These are phyloP conservation scores for Tranzscheliella williamsii DNA, from an alignment of 1,284 basidiomycete species.

Conservation along the genomic window DNA sequence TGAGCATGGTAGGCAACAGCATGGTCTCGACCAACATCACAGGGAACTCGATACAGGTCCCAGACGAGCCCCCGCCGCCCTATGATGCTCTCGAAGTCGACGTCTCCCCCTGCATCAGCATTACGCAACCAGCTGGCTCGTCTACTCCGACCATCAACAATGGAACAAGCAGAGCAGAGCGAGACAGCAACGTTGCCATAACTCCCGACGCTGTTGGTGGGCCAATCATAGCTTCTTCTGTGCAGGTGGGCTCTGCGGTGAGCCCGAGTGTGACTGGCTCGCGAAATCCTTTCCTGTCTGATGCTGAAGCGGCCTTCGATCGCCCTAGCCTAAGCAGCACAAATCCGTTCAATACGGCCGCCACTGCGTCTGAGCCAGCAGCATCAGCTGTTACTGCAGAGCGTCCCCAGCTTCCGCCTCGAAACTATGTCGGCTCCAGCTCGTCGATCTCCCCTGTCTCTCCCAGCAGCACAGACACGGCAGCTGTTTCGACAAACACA, in stretches of 20 bases:
- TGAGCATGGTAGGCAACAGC: no score
- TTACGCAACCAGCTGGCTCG: not conserved
- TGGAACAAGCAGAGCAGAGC: not conserved
- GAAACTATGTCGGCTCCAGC: not conserved
- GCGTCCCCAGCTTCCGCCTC: not conserved
- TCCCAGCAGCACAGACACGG: not conserved
- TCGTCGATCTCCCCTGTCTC: not conserved
- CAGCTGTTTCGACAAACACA: not conserved
- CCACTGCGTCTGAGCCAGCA: not conserved
- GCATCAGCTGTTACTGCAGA: not conserved
- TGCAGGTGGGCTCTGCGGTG: no score
- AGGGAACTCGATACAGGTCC: no score
- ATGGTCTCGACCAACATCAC: no score
- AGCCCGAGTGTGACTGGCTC: not conserved
- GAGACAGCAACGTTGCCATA: not conserved
- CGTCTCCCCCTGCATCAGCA: not conserved
- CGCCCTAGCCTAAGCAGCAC: not conserved
- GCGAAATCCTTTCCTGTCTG: slow-evolving; percentile 19
- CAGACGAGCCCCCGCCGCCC: slow-evolving; percentile 34
- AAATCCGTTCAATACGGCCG: not conserved
- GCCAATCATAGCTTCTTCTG: not conserved
- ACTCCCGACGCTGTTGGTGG: not conserved
- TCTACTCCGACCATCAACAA: not conserved
- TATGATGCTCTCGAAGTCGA: slow-evolving; percentile 13
- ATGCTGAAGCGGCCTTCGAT: slow-evolving; percentile 4